A percentile compares a stretch with the other conserved stretches of the same genome.
Evolutionary conservation across 2,329 filamentous ascomycete genomes (phyloP).

Genomic region (Coleophoma eucalyptorum): DNA sequence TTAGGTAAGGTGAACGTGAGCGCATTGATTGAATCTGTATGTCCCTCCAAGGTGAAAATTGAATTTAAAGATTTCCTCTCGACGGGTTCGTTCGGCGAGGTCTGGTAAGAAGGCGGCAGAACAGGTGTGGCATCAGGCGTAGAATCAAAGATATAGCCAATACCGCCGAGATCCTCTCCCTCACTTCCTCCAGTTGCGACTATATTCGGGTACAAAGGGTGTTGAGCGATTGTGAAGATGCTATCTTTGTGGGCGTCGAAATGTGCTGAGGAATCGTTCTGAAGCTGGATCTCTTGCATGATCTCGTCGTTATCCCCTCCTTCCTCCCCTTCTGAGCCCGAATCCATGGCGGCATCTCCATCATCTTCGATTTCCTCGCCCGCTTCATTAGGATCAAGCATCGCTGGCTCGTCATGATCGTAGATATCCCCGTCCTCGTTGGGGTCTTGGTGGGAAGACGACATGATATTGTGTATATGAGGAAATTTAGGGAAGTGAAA

Average conservation of each 20-base stretch:
- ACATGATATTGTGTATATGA: slow-evolving; percentile 11
- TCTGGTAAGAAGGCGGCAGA: slow-evolving; percentile 72
- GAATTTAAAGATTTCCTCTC: slow-evolving; percentile 58
- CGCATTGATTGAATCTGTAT: slow-evolving; percentile 87
- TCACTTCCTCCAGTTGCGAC: slow-evolving; percentile 81
- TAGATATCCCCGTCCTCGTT: slow-evolving; percentile 17
- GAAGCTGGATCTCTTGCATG: slow-evolving; percentile 67
- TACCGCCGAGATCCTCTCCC: slow-evolving; percentile 59
- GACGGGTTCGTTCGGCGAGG: slow-evolving; percentile 54
- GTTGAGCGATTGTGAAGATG: slow-evolving; percentile 92
- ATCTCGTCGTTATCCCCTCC: slow-evolving; percentile 50
- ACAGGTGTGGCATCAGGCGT: slow-evolving; percentile 62
- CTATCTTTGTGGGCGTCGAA: slow-evolving; percentile 89
- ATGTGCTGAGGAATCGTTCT: slow-evolving; percentile 91
- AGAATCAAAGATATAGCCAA: slow-evolving; percentile 81
- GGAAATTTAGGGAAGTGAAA: neutral
- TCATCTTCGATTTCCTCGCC: slow-evolving; percentile 69
- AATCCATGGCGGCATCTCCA: slow-evolving; percentile 79
- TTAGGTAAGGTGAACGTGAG: slow-evolving; percentile 78
- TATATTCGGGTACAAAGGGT: slow-evolving; percentile 73
- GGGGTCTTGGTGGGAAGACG: slow-evolving; percentile 13
- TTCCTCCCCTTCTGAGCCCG: slow-evolving; percentile 60
- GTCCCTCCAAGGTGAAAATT: slow-evolving; percentile 77
- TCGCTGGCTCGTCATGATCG: slow-evolving; percentile 62
- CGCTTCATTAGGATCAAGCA: slow-evolving; percentile 74